Base-by-base conservation (phyloP, 2,329 filamentous ascomycete species). In the Sordariomycetes sp. region DNA sequence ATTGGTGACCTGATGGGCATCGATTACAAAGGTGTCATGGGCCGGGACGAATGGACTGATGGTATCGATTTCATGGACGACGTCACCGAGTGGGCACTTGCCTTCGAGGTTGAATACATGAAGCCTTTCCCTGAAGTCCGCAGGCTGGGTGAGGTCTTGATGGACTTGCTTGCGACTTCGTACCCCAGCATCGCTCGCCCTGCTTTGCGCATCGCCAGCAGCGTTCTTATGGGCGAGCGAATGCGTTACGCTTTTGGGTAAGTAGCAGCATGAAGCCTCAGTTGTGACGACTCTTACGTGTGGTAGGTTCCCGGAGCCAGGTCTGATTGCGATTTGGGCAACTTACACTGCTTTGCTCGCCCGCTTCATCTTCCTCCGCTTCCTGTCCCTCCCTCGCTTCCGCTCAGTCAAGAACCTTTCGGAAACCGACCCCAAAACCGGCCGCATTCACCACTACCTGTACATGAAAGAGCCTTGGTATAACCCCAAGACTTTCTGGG, bases 1-100 rank as follows among this genome's bases (percentile, higher is more conserved):
- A 57, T 85, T 12, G 82, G 82, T 11, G 77, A 86, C 44, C 72
- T 73, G 34, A 81, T 87, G 73, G 68, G 65, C 0, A 82, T 87
- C 40, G 51, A 63, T 31, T 74, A 72, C 43, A 50, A 51, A 17
- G 54, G 55, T 2, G 47, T 54, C 11, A 56, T 68, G 3, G 40
- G 43, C 6, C 53, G 48, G 21, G 43, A 54, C 8, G 32, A 47
- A 11, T 75, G 69, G 68, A 45, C 39, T 3, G 64, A 73, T 44
- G 68, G 69, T 20, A 49, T 72, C 19, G 68, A 71, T 30, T 74
- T 72, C 46, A 54, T 59, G 29, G 58, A 68, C 4, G 67, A 73
- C 36, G 50, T 73, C 28, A 48, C 56, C 4, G 45, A 41, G 7
- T 75, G 70, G 66, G 62, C 66, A 1, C 50, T 64, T 32, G 46